phyloP scores from a whole-genome alignment of 345 rosid genomes.

The Eutrema yunnanense region DNA sequence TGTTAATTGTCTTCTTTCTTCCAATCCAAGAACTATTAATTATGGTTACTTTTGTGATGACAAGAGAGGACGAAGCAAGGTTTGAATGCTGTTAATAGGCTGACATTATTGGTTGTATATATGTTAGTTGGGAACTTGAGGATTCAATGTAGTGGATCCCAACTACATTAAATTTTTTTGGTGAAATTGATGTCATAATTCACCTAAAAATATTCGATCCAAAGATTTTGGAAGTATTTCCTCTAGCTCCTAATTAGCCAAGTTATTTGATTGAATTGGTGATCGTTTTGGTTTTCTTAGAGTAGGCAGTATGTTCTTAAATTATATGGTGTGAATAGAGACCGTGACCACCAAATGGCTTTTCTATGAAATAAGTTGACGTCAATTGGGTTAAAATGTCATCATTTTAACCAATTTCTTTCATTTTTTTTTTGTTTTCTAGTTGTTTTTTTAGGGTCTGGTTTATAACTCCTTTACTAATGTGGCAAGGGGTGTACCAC shows the following conservation, averaged over 20 bases:
- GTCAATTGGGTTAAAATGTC: background rate
- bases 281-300: background rate
- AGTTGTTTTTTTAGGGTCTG: too few species aligned
- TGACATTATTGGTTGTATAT: conserved; percentile 5
- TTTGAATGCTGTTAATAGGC: background rate
- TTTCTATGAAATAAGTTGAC: background rate
- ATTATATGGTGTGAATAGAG: background rate
- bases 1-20: background rate
- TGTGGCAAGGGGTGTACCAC: too few species aligned
- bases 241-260: background rate
- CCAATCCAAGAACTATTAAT: background rate
- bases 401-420: background rate
- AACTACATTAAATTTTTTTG: background rate
- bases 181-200: background rate
- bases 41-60: background rate
- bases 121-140: conserved; percentile 20
- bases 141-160: conserved; percentile 26
- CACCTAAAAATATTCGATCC: conserved; percentile 14
- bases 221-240: conserved; percentile 9
- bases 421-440: background rate
- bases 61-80: background rate
- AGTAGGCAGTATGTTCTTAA: background rate
- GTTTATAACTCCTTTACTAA: too few species aligned
- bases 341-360: background rate
- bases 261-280: background rate